Conservation (phyloP, 768 basidiomycete genomes). For the Sutorius australiensis region DNA sequence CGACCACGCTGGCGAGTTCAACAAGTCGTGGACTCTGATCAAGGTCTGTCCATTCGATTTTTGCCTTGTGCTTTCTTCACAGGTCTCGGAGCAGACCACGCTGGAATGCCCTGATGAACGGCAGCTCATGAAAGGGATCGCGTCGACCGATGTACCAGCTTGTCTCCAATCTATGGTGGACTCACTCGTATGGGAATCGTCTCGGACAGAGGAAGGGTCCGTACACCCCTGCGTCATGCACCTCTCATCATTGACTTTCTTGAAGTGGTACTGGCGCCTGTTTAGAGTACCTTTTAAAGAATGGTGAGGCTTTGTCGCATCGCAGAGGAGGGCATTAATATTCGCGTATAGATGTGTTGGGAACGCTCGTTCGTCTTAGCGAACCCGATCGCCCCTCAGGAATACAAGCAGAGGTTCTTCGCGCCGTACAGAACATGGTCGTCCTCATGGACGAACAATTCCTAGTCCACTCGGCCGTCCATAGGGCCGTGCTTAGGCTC, state of each 20-base stretch:
- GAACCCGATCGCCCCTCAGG: conserved; percentile 83
- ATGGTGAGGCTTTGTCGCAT: conserved; percentile 46
- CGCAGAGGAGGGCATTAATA: not conserved
- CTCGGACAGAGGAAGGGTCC: conserved; percentile 83
- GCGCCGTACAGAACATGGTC: conserved; percentile 86
- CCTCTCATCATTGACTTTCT: conserved; percentile 11
- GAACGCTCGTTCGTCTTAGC: conserved; percentile 79
- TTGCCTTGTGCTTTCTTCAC: not conserved
- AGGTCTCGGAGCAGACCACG: conserved; percentile 52
- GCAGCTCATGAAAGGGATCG: conserved; percentile 77
- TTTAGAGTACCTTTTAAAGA: conserved; percentile 87
- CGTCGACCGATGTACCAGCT: conserved; percentile 74
- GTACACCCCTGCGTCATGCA: conserved; percentile 28
- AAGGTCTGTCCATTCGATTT: conserved; percentile 44
- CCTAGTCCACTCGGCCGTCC: conserved; percentile 86
- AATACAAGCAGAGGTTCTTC: conserved; percentile 87
- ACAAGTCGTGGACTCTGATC: conserved; percentile 69
- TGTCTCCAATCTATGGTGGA: conserved; percentile 80
- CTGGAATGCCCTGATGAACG: conserved; percentile 87
- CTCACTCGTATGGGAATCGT: conserved; percentile 80
- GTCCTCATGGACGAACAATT: conserved; percentile 91
- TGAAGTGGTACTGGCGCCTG: conserved; percentile 81
- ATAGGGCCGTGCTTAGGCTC: conserved; percentile 81
- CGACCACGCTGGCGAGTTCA: conserved; percentile 72
- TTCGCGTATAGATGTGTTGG: conserved; percentile 62